A percentile compares a stretch with the other conserved stretches of the same genome.
Conservation (phyloP, 2,329 filamentous ascomycete genomes). For the Xylariaceae sp. region DNA sequence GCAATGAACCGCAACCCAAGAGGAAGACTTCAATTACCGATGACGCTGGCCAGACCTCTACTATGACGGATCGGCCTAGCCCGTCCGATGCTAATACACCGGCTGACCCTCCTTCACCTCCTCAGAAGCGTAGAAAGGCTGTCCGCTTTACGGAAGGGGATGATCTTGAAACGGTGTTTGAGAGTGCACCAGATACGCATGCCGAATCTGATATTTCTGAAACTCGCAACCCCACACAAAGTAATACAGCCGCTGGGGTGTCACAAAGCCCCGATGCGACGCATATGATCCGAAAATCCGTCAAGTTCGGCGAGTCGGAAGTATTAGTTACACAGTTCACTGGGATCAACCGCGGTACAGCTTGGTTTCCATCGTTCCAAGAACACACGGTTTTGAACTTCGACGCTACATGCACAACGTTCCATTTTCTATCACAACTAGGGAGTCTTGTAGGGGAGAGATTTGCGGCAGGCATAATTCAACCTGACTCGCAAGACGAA, state of each 20-base stretch:
- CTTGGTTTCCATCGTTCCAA: constrained; percentile 26
- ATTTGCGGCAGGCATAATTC: constrained; percentile 22
- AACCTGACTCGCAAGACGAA: constrained; percentile 13
- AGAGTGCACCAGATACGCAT: not conserved
- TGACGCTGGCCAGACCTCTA: not conserved
- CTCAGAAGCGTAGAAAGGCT: constrained; percentile 34
- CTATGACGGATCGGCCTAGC: constrained; percentile 1
- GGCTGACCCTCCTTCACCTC: constrained; percentile 1
- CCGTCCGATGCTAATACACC: constrained; percentile 3
- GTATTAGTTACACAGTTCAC: constrained; percentile 22
- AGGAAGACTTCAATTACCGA: constrained; percentile 9
- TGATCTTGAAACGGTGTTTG: constrained; percentile 13
- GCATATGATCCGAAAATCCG: constrained; percentile 23
- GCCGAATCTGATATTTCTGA: not conserved
- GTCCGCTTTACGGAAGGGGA: constrained; percentile 34
- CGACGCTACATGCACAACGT: constrained; percentile 20
- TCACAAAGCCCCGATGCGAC: constrained; percentile 25
- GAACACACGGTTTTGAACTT: constrained; percentile 22
- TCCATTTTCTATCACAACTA: constrained; percentile 21
- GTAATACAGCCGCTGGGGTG: constrained; percentile 20
- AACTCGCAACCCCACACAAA: constrained; percentile 4
- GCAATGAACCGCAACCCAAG: constrained; percentile 7
- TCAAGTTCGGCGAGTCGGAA: constrained; percentile 24
- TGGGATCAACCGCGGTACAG: constrained; percentile 21
- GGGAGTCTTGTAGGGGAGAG: constrained; percentile 13